Conservation (phyloP, 306 rosid species). For the Vicia faba region DNA sequence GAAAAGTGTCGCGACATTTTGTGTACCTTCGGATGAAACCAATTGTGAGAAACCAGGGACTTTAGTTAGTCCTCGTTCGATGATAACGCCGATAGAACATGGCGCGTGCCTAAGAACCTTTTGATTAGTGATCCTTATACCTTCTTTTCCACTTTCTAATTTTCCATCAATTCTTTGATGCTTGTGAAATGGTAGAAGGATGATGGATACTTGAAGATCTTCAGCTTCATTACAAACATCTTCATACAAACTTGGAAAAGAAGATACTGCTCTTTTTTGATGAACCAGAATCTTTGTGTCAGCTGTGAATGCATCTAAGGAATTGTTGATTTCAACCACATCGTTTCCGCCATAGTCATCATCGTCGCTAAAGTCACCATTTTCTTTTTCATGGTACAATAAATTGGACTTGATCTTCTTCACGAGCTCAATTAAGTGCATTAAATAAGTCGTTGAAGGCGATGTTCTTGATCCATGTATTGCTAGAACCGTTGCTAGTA, state of each 20-base stretch:
- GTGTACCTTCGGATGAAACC: constrained; percentile 46
- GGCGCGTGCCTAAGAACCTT: constrained; percentile 91
- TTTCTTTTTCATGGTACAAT: constrained; percentile 77
- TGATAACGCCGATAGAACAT: constrained; percentile 68
- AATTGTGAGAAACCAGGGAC: constrained; percentile 64
- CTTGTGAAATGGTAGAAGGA: constrained; percentile 81
- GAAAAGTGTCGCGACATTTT: constrained; percentile 74
- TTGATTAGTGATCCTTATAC: constrained; percentile 76
- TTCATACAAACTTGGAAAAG: constrained; percentile 62
- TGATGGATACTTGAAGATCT: constrained; percentile 62
- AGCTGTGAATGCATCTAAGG: constrained; percentile 63
- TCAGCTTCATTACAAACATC: constrained; percentile 84
- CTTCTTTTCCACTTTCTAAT: constrained; percentile 86
- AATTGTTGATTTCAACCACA: constrained; percentile 63
- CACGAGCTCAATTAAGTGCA: constrained; percentile 80
- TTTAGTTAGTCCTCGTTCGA: constrained; percentile 60
- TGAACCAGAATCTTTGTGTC: constrained; percentile 61
- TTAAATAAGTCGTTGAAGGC: constrained; percentile 55
- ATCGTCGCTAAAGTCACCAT: constrained; percentile 70
- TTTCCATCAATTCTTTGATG: constrained; percentile 92
- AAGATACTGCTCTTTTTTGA: constrained; percentile 60
- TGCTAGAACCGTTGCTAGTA: constrained; percentile 61
- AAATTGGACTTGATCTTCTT: constrained; percentile 59
- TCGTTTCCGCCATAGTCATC: constrained; percentile 90
- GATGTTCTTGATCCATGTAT: constrained; percentile 51